Percentiles rank a stretch among this genome's conserved stretches.
These are phyloP conservation scores for Orobanche coerulescens DNA, from an alignment of 257 asterid genomes.

Conservation along the genomic window DNA sequence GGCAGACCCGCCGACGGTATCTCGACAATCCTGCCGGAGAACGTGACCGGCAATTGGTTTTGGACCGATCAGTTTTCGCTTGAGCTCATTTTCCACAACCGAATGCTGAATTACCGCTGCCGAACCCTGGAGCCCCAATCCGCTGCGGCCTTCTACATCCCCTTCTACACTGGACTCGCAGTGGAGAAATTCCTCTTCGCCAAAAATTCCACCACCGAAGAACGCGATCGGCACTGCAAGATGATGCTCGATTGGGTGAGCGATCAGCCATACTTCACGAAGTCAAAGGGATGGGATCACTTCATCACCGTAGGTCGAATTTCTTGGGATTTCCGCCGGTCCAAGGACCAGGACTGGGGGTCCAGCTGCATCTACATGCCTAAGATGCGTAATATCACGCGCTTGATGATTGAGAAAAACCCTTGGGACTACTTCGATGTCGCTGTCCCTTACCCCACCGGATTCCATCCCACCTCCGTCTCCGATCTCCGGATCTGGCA, in stretches of 20 bases:
- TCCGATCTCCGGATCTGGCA: conserved; percentile 50
- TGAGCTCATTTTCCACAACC: conserved; percentile 51
- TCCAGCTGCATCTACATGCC: conserved; percentile 59
- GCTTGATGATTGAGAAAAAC: conserved; percentile 52
- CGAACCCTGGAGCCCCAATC: conserved; percentile 40
- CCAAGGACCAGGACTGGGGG: conserved; percentile 49
- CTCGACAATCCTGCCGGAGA: conserved; percentile 33
- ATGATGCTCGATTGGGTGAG: conserved; percentile 52
- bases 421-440: conserved; percentile 75
- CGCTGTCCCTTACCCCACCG: conserved; percentile 81
- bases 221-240: conserved; percentile 59
- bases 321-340: conserved; percentile 80
- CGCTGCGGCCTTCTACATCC: conserved; percentile 64
- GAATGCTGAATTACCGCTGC: conserved; percentile 54
- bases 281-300: conserved; percentile 62
- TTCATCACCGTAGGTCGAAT: conserved; percentile 62
- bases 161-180: conserved; percentile 71
- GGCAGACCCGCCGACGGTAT: conserved; percentile 39
- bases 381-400: conserved; percentile 57
- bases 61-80: conserved; percentile 74
- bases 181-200: conserved; percentile 46
- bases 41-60: conserved; percentile 41
- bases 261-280: conserved; percentile 36
- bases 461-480: conserved; percentile 60
- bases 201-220: conserved; percentile 29